These are phyloP conservation scores for Fragaria vesca DNA, from an alignment of 306 rosid species.

Conservation along the genomic window DNA sequence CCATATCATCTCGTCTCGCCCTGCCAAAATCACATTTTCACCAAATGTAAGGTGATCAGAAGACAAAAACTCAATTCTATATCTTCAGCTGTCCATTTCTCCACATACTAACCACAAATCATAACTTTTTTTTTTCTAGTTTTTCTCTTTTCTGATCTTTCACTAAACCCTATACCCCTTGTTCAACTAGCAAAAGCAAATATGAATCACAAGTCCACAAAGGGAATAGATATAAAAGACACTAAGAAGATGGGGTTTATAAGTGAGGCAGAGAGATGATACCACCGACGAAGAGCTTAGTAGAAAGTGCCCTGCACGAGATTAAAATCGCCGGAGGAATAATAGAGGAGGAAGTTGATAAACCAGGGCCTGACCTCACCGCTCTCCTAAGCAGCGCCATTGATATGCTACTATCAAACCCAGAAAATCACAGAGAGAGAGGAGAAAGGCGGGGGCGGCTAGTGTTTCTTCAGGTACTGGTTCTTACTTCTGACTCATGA, in stretches of 20 bases:
- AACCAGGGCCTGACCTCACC: conserved; percentile 10
- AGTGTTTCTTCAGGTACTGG: background rate
- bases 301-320: conserved; percentile 36
- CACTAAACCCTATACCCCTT: background rate
- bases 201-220: background rate
- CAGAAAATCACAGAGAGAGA: background rate
- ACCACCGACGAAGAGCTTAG: conserved; percentile 63
- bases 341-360: conserved; percentile 21
- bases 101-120: background rate
- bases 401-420: background rate
- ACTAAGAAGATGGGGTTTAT: background rate
- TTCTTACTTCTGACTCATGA: background rate
- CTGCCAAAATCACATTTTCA: background rate
- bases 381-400: conserved; percentile 41
- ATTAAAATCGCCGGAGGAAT: conserved; percentile 43
- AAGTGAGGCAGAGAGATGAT: conserved; percentile 7
- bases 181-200: background rate
- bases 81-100: background rate
- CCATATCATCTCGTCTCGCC: background rate
- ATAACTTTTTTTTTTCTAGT: background rate
- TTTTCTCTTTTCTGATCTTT: background rate
- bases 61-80: background rate
- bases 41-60: background rate
- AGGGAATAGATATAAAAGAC: background rate
- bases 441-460: background rate